Evolutionary conservation across 768 basidiomycete species (phyloP).

Genomic region (Tricholoma terreum): DNA sequence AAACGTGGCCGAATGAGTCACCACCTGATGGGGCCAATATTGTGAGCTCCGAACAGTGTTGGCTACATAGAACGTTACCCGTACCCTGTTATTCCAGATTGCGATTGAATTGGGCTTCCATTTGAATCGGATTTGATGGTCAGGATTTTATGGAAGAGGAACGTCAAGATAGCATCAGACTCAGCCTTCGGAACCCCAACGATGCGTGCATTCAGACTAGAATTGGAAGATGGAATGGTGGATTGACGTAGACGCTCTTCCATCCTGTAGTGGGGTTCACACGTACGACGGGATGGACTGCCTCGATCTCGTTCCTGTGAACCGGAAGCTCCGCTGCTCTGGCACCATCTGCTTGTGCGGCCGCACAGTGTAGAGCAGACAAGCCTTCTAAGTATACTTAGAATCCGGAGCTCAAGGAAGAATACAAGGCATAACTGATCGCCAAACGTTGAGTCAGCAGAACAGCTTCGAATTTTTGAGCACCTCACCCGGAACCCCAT

Average conservation of each 20-base stretch:
- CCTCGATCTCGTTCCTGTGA: constrained; percentile 65
- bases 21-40: constrained; percentile 44
- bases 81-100: constrained; percentile 84
- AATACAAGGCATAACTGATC: constrained; percentile 75
- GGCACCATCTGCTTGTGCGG: constrained; percentile 74
- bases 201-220: constrained; percentile 39
- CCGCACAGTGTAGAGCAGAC: constrained; percentile 71
- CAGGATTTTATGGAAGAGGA: constrained; percentile 71
- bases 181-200: constrained; percentile 78
- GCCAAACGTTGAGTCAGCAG: background rate
- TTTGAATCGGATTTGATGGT: constrained; percentile 73
- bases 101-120: constrained; percentile 78
- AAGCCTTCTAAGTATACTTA: constrained; percentile 76
- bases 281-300: constrained; percentile 76
- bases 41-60: background rate
- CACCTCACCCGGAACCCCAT: constrained; percentile 70
- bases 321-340: constrained; percentile 68
- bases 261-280: constrained; percentile 83
- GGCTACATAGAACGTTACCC: constrained; percentile 15
- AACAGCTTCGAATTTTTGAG: background rate
- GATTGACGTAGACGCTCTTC: constrained; percentile 83
- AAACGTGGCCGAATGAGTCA: constrained; percentile 77
- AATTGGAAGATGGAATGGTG: constrained; percentile 18
- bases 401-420: constrained; percentile 70
- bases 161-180: constrained; percentile 67